Conservation (phyloP, 2,329 filamentous ascomycete genomes). For the Fusarium agapanthi region DNA sequence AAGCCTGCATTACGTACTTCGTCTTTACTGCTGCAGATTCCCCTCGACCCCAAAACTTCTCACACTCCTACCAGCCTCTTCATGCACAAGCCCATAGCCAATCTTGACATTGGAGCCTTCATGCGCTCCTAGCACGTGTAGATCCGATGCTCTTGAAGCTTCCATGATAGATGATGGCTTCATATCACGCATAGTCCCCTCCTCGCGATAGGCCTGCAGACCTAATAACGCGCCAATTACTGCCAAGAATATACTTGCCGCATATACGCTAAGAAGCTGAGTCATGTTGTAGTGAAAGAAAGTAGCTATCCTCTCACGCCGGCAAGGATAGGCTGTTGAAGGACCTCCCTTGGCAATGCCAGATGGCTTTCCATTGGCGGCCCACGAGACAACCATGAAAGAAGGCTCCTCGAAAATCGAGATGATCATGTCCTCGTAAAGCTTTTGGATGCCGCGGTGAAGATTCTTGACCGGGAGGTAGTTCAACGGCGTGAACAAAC, state of each 20-base stretch:
- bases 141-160: neutral
- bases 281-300: neutral
- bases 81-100: neutral
- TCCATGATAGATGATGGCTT: neutral
- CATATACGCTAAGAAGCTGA: neutral
- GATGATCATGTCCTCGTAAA: constrained; percentile 6
- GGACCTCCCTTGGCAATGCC: neutral
- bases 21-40: neutral
- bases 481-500: too few relatives aligned
- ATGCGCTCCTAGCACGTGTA: fast-evolving
- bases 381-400: neutral
- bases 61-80: neutral
- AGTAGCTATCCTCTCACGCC: fast-evolving
- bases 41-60: neutral
- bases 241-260: neutral
- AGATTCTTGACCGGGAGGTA: neutral
- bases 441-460: fast-evolving
- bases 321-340: neutral
- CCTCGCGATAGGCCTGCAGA: fast-evolving
- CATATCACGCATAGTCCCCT: constrained; percentile 9
- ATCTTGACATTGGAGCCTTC: neutral
- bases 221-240: fast-evolving
- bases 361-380: fast-evolving
- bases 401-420: neutral
- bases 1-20: too few relatives aligned